Evolutionary conservation across 441 rosid genomes (phyloP).

Genomic region (Manihot esculenta): DNA sequence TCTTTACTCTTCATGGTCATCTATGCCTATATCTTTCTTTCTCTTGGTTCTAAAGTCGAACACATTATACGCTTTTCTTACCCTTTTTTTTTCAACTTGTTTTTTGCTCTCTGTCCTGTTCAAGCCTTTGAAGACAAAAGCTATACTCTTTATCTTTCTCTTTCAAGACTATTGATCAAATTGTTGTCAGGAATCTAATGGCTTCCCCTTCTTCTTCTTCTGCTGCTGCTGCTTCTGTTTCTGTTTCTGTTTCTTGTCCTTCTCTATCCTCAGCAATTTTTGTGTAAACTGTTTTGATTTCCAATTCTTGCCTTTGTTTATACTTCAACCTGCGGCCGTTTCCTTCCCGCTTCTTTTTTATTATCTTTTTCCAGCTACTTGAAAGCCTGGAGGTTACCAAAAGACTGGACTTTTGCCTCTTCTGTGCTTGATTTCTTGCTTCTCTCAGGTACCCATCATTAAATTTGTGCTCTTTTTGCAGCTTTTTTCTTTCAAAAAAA

Average conservation of each 20-base stretch:
- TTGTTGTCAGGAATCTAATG: constrained; percentile 25
- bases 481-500: no score
- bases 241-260: not conserved
- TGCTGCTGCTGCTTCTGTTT: no score
- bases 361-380: constrained; percentile 19
- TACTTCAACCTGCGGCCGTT: constrained; percentile 12
- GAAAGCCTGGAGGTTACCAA: constrained; percentile 20
- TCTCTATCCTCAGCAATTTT: constrained; percentile 3
- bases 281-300: not conserved
- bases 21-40: no score
- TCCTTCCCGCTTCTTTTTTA: constrained; percentile 9
- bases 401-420: constrained; percentile 25
- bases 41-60: no score
- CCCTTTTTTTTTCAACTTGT: no score
- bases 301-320: constrained; percentile 21
- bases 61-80: constrained; percentile 39
- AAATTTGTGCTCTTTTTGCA: no score
- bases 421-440: constrained; percentile 27
- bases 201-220: constrained; percentile 24
- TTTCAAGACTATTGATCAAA: not conserved
- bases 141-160: not conserved
- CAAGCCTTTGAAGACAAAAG: not conserved
- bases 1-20: constrained; percentile 30
- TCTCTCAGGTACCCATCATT: constrained; percentile 36
- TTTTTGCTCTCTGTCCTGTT: not conserved